Percentiles rank a stretch among this genome's conserved stretches.
These are phyloP conservation scores for Stephania cephalantha DNA, from an alignment of 164 flowering plant species.

Conservation along the genomic window DNA sequence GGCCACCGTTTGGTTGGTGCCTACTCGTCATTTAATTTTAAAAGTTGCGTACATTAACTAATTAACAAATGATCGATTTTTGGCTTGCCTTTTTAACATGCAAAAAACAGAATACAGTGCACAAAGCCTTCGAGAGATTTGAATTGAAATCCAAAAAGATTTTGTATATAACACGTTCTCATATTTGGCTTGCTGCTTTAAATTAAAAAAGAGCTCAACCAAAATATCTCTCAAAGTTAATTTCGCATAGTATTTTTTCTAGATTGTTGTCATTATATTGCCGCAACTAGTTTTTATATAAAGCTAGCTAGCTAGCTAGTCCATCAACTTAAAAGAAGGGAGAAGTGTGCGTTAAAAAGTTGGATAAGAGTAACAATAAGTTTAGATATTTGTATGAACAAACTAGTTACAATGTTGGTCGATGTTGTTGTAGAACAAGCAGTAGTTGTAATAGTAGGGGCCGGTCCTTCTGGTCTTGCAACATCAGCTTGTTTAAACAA, in stretches of 20 bases:
- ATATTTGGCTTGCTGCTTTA: not conserved
- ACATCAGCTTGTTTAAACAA: constrained; percentile 10
- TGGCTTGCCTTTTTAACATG: too few relatives aligned
- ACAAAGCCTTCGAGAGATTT: not conserved
- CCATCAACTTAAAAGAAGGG: not conserved
- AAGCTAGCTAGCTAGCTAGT: not conserved
- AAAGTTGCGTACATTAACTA: too few relatives aligned
- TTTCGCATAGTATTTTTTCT: too few relatives aligned
- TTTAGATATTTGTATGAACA: not conserved
- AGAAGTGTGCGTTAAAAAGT: too few relatives aligned
- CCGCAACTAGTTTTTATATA: not conserved
- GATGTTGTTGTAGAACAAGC: not conserved
- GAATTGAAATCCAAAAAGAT: not conserved
- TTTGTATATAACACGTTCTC: not conserved
- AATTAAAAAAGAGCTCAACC: not conserved
- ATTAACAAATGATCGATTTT: too few relatives aligned
- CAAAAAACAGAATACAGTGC: too few relatives aligned
- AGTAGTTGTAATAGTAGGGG: constrained; percentile 22
- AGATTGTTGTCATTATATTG: not conserved
- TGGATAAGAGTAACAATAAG: not conserved
- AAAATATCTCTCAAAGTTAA: not conserved
- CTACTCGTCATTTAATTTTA: too few relatives aligned
- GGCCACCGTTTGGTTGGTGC: too few relatives aligned
- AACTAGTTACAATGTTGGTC: not conserved
- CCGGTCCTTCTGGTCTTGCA: constrained; percentile 28